Evolutionary conservation across 257 asterid species (phyloP).

Genomic region (Petunia secreta): DNA sequence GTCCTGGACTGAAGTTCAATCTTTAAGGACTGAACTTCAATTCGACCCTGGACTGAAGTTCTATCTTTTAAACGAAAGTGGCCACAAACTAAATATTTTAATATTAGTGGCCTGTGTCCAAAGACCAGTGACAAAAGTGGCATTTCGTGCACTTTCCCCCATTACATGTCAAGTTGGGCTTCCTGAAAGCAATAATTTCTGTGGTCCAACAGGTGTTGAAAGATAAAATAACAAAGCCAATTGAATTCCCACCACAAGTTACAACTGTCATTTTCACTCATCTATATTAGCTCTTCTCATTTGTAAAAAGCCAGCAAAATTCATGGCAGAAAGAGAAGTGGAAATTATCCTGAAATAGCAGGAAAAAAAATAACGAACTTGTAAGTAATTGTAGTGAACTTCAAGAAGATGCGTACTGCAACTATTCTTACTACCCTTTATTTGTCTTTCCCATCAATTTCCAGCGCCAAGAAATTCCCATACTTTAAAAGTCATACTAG

Average conservation of each 20-base stretch:
- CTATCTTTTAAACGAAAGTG: too few species aligned
- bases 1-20: too few species aligned
- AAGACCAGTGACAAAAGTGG: too few species aligned
- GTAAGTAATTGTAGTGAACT: background rate
- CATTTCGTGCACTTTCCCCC: too few species aligned
- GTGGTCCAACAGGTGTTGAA: too few species aligned
- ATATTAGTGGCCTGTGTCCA: too few species aligned
- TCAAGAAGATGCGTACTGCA: conserved; percentile 37
- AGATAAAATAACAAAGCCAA: background rate
- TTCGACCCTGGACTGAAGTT: too few species aligned
- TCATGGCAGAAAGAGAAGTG: background rate
- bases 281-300: background rate
- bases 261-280: background rate
- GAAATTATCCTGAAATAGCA: conserved; percentile 13
- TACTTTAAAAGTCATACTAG: conserved; percentile 32
- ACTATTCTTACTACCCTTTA: conserved; percentile 43
- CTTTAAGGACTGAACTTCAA: too few species aligned
- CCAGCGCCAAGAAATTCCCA: conserved; percentile 42
- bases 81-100: too few species aligned
- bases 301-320: background rate
- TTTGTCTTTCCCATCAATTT: conserved; percentile 42
- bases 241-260: conserved; percentile 13
- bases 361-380: background rate
- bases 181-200: too few species aligned
- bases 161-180: too few species aligned